Percentiles rank a stretch among this genome's conserved stretches.
Evolutionary conservation across 306 rosid species (phyloP).

Genomic region (Vicia villosa): DNA sequence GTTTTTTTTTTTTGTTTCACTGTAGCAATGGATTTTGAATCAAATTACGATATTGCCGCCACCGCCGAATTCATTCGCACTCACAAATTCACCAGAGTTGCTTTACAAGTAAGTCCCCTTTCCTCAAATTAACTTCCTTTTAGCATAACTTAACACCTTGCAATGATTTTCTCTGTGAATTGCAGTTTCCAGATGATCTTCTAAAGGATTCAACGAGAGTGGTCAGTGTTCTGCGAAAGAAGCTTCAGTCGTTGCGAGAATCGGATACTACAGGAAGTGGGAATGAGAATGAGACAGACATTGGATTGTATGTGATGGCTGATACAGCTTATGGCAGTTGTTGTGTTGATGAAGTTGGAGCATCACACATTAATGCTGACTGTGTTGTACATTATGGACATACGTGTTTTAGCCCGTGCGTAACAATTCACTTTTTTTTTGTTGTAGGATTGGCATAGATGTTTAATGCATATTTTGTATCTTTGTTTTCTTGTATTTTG

Average conservation of each 20-base stretch:
- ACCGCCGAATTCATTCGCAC: constrained; percentile 63
- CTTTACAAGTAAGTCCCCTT: constrained; percentile 61
- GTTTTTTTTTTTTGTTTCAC: too few species aligned
- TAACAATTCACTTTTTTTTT: constrained; percentile 1
- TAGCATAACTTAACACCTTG: background rate
- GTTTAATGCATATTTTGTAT: constrained; percentile 10
- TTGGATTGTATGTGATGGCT: constrained; percentile 74
- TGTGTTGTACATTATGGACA: constrained; percentile 90
- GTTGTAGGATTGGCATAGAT: too few species aligned
- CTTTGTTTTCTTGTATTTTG: constrained; percentile 1
- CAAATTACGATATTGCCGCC: constrained; percentile 61
- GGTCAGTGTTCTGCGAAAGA: constrained; percentile 54
- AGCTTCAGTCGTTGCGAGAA: constrained; percentile 46
- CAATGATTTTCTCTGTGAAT: background rate
- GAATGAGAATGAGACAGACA: constrained; percentile 37
- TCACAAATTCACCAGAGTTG: constrained; percentile 69
- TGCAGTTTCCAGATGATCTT: constrained; percentile 84
- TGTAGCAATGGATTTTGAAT: constrained; percentile 64
- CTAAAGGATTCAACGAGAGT: constrained; percentile 73
- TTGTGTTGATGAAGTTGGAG: constrained; percentile 94
- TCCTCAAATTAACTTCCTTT: background rate
- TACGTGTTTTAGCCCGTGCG: constrained; percentile 92
- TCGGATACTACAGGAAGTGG: constrained; percentile 29
- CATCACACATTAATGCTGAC: constrained; percentile 72
- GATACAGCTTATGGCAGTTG: constrained; percentile 94